Evolutionary conservation across 2,329 filamentous ascomycete species (phyloP), one percentile per base, ranked within the genome.

Genomic region (Scleromitrula shiraiana): DNA sequence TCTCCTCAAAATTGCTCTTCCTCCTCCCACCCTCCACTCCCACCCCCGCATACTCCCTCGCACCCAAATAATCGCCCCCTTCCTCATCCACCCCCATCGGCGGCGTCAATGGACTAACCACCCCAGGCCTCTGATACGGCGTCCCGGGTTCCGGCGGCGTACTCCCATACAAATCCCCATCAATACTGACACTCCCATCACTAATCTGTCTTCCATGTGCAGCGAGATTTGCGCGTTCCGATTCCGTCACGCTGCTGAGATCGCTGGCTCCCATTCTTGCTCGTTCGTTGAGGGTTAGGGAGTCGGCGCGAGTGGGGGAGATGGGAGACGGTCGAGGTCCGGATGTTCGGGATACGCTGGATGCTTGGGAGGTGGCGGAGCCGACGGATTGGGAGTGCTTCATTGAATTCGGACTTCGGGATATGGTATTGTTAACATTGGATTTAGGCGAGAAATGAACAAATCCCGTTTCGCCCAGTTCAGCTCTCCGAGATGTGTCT

Each of bases 401-500:
- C 14, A 45, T 47, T 9, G 26, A 17, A 4, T 10, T 27, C 22
- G 30, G 33, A 5, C 15, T 42, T 12, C 17, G 22, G 6, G 37
- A 20, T 51, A 49, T n/a, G 42, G 44, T 14, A 40, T 52, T 26
- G 20, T 30, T 40, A 6, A 32, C 24, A 10, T 46, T 46, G 9
- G 43, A 46, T 8, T 32, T 40, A 7, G 33, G 24, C 4, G 36
- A 17, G 2, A 53, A 15, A 7, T 33, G 45, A 14, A 58, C 55
- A 40, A 52, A 58, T 15, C 52, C 54, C 5, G 55, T 39, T 15
- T 26, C 23, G 22, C 8, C 23, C 26, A 62, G 53, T 46, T 62
- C 59, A 5, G 41, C 39, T 7, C 53, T 54, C 7, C 15, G 44
- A 30, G 60, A 60, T 10, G 59, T 61, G 39, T 59, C 59, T 60